Conservation (phyloP, 768 basidiomycete genomes). For the Stropharia rugosoannulata region DNA sequence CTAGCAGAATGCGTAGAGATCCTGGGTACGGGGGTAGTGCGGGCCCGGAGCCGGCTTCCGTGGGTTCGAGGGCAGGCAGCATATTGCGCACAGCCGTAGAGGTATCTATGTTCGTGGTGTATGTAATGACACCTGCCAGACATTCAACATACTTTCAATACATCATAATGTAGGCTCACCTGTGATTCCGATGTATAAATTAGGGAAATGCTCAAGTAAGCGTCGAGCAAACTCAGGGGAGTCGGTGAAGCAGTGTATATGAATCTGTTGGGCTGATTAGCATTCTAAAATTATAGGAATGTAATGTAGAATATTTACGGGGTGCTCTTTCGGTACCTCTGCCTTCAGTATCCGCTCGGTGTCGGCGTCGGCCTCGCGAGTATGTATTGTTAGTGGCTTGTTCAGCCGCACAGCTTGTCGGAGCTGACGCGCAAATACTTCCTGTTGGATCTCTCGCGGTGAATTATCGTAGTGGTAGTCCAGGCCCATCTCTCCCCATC, state of each 20-base stretch:
- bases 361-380: slow-evolving; percentile 83
- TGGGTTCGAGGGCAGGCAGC: slow-evolving; percentile 16
- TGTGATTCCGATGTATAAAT: slow-evolving; percentile 83
- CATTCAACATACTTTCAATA: not conserved
- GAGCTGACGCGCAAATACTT: slow-evolving; percentile 68
- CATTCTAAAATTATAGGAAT: not conserved
- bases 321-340: slow-evolving; percentile 72
- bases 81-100: slow-evolving; percentile 62
- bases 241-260: slow-evolving; percentile 89
- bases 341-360: slow-evolving; percentile 75
- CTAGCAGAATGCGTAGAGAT: slow-evolving; percentile 58
- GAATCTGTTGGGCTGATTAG: slow-evolving; percentile 48
- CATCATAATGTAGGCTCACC: slow-evolving; percentile 32
- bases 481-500: slow-evolving; percentile 87
- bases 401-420: slow-evolving; percentile 61
- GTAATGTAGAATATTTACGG: slow-evolving; percentile 33
- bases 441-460: slow-evolving; percentile 65
- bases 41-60: slow-evolving; percentile 1
- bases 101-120: slow-evolving; percentile 72
- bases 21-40: not conserved
- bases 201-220: slow-evolving; percentile 74
- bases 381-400: slow-evolving; percentile 86
- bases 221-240: slow-evolving; percentile 70
- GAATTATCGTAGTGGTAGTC: slow-evolving; percentile 86
- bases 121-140: slow-evolving; percentile 72